phyloP scores from a whole-genome alignment of 2,329 filamentous ascomycete species.

The Chaetomiaceae sp. region DNA sequence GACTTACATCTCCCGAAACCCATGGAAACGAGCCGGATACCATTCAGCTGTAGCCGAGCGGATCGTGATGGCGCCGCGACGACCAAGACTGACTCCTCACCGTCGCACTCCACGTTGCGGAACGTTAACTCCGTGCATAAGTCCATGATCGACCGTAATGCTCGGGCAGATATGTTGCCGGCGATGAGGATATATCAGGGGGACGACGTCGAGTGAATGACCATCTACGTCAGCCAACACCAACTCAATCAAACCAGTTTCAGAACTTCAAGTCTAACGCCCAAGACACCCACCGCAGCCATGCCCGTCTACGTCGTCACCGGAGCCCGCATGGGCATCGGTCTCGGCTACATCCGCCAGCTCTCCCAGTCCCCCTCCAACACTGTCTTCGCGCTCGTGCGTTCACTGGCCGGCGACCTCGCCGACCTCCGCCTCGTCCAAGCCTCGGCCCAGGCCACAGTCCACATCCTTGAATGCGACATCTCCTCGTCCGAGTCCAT shows the following conservation, averaged over 20 bases:
- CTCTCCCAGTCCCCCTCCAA: slow-evolving; percentile 25
- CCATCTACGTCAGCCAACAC: not conserved
- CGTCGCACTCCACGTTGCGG: too few relatives aligned
- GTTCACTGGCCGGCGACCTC: slow-evolving; percentile 26
- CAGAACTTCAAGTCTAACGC: not conserved
- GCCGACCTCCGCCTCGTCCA: slow-evolving; percentile 23
- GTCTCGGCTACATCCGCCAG: slow-evolving; percentile 33
- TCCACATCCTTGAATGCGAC: slow-evolving; percentile 31
- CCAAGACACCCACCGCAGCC: not conserved
- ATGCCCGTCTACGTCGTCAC: slow-evolving; percentile 33
- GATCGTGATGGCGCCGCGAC: not conserved
- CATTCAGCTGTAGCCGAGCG: not conserved
- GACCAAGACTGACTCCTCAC: not conserved
- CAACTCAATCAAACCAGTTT: not conserved
- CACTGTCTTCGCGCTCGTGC: slow-evolving; percentile 28
- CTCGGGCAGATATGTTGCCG: not conserved
- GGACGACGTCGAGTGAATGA: not conserved
- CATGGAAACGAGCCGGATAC: not conserved
- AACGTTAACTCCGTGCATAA: not conserved
- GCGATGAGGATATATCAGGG: not conserved
- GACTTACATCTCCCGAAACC: not conserved
- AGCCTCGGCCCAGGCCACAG: slow-evolving; percentile 8
- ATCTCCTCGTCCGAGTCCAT: slow-evolving; percentile 13
- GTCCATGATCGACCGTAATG: not conserved
- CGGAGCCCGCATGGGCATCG: slow-evolving; percentile 31